phyloP scores from a whole-genome alignment of 148 eudicot species.

The Fagopyrum esculentum region DNA sequence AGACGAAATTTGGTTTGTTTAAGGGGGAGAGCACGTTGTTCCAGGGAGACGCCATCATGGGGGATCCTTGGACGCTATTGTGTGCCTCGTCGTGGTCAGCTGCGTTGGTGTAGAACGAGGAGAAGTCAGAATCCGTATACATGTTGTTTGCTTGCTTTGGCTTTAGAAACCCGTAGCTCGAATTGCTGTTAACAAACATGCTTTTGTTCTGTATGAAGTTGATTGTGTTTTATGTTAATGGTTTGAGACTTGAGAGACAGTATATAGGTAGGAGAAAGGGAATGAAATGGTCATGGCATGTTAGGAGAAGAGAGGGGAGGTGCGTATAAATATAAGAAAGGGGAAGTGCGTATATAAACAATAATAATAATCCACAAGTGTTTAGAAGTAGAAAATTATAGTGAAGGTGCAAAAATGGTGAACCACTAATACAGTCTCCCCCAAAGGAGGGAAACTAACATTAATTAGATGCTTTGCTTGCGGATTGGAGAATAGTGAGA shows the following conservation, averaged over 20 bases:
- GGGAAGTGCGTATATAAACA: neutral
- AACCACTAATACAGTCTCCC: constrained; percentile 2
- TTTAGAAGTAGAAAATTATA: neutral
- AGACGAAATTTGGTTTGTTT: neutral
- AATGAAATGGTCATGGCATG: neutral
- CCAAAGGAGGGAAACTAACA: constrained; percentile 4
- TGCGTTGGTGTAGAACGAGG: neutral
- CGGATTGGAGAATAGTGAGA: neutral
- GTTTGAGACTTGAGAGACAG: neutral
- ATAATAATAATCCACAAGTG: neutral
- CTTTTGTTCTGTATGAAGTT: neutral
- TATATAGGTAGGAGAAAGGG: no score
- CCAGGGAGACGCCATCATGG: constrained; percentile 15
- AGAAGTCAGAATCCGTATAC: constrained; percentile 3
- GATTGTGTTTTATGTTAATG: neutral
- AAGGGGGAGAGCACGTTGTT: neutral
- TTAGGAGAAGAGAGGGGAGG: neutral
- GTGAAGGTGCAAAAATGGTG: neutral
- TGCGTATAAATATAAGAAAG: no score
- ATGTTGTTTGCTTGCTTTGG: neutral
- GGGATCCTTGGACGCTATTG: constrained; percentile 1
- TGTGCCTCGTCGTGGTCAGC: neutral
- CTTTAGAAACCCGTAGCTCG: neutral
- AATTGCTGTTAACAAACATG: neutral
- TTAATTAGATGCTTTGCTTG: constrained; percentile 11